Evolutionary conservation across 73 alveolate species (phyloP), one percentile per base, ranked within the genome.

Genomic region (Stentor roeselii): DNA sequence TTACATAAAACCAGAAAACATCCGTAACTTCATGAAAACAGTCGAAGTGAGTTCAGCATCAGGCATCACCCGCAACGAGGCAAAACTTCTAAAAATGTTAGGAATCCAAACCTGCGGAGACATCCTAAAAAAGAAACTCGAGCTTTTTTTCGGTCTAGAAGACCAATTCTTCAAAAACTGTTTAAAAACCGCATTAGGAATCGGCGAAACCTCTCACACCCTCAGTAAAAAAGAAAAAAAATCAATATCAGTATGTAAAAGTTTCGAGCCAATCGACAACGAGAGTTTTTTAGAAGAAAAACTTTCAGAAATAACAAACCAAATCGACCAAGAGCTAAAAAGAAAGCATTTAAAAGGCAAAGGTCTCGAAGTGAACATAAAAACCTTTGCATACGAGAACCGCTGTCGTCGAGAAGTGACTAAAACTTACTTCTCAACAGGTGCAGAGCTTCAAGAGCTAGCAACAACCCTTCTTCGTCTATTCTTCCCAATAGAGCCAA

Each of bases 1-100:
- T 83, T 91, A 84, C 77, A 85, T 97, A 36, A 80, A 88, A 42
- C 90, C 86, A 75, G 95, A 94, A n/a, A 85, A 84, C 3, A 88
- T 97, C 77, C 39, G 42, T 50, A 89, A 84, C 31, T 95, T 95
- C 78, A 75, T 95, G 90, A 83, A 67, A 42, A 75, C 74, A 15
- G 84, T 93, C 34, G 87, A 90, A 30, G 87, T 95, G 15, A 89
- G 98, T 59, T 93, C 93, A 75, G 91, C 92, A 3, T 98, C 99
- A 1, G 97, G 98, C 14, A 87, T 93, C 30, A 97, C 98, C 14
- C 82, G 91, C 58, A 89, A 90, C 40, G 80, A 93, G 3, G 98
- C 93, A 59, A 75, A 87, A 50, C 86, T 84, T 36, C 84, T 95
- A 67, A 75, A 80, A 31, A 92, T 84, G 3, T 83, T 95, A n/a